Conservation (phyloP, 345 rosid genomes). For the Arabidopsis suecica region DNA sequence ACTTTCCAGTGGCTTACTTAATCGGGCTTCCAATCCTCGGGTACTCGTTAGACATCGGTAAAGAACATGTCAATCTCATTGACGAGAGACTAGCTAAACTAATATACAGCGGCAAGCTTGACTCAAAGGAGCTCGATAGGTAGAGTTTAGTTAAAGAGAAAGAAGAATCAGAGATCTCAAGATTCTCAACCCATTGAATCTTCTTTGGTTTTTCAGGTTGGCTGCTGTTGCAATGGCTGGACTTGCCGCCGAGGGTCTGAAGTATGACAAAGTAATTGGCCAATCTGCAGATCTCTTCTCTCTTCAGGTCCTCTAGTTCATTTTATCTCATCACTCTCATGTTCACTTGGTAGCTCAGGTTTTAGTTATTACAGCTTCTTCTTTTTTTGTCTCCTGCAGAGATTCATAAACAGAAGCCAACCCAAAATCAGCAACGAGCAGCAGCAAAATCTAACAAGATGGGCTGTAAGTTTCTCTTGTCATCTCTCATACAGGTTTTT, state of each 20-base stretch:
- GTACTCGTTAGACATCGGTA: slow-evolving; percentile 89
- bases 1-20: slow-evolving; percentile 72
- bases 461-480: slow-evolving; percentile 73
- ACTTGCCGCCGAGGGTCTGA: slow-evolving; percentile 91
- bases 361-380: slow-evolving; percentile 6
- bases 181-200: background rate
- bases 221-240: slow-evolving; percentile 95
- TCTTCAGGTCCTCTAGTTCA: slow-evolving; percentile 67
- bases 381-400: slow-evolving; percentile 47
- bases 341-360: background rate
- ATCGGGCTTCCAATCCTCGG: slow-evolving; percentile 90
- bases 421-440: slow-evolving; percentile 80
- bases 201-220: slow-evolving; percentile 52
- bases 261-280: slow-evolving; percentile 90
- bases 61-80: slow-evolving; percentile 91
- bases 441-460: slow-evolving; percentile 96
- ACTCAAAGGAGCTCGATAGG: slow-evolving; percentile 87
- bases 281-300: slow-evolving; percentile 98
- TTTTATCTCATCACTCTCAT: background rate
- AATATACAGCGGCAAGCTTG: slow-evolving; percentile 92
- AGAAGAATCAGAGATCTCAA: background rate
- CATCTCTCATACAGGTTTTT: background rate
- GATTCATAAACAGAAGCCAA: slow-evolving; percentile 86
- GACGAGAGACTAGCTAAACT: slow-evolving; percentile 78
- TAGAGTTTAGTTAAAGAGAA: slow-evolving; percentile 31